These are phyloP conservation scores for Chlamydomonas incerta DNA, from an alignment of 139 green algal species.

Conservation along the genomic window DNA sequence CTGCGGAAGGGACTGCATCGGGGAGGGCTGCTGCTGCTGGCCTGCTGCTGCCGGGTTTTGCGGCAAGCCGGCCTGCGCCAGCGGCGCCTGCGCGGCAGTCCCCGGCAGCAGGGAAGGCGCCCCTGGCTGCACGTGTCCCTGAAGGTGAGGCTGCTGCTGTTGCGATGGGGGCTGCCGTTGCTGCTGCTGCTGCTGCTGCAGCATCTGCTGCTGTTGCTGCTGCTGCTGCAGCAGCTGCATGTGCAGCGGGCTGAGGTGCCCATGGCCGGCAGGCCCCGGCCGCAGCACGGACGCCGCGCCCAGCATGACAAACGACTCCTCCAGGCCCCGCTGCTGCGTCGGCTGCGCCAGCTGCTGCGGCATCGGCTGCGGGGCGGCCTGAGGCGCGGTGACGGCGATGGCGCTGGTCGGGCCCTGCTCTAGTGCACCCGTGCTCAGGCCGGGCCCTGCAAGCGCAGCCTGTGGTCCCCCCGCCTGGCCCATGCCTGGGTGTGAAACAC, in stretches of 20 bases:
- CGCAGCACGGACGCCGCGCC: slow-evolving; percentile 40
- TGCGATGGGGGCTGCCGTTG: neutral
- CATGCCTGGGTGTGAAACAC: too few relatives aligned
- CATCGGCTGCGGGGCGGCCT: too few relatives aligned
- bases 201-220: neutral
- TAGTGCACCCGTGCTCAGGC: too few relatives aligned
- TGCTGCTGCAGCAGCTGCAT: slow-evolving; percentile 25
- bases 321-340: slow-evolving; percentile 53
- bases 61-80: too few relatives aligned
- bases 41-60: too few relatives aligned
- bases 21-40: neutral
- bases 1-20: neutral
- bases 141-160: slow-evolving; percentile 38
- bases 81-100: too few relatives aligned
- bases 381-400: too few relatives aligned
- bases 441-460: too few relatives aligned
- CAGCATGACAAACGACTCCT: slow-evolving; percentile 85
- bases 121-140: too few relatives aligned
- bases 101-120: too few relatives aligned
- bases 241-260: slow-evolving; percentile 18
- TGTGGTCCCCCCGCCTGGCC: neutral
- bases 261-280: slow-evolving; percentile 9
- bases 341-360: neutral
- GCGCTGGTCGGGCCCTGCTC: neutral
- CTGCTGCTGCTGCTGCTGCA: neutral